Evolutionary conservation across 106 monocot genomes (phyloP), one percentile per base, ranked within the genome.

Genomic region (Dendrobium nobile): DNA sequence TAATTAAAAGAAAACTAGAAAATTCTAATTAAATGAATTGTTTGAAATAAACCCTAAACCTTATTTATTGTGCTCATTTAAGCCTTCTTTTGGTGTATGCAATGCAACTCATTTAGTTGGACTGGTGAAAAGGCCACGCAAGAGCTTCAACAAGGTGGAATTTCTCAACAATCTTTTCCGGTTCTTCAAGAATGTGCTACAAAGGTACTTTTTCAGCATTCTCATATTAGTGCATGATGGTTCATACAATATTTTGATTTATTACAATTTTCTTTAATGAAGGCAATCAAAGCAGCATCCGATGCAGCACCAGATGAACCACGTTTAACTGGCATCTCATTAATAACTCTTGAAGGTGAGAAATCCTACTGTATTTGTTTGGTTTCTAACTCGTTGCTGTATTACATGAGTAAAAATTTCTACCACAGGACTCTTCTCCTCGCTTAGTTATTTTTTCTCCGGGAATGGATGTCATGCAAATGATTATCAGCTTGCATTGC

Each of bases 401-500:
- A 28, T 41, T 78, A 0, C 67, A n/a, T 31, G 75, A 67, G 72
- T 67, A 20, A 77, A 73, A 42, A 19, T 82, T 75, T 77, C 40
- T 75, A 2, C 75, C 74, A 58, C 83, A 99, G 99, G 87, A 80
- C 41, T 99, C 3, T 93, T 95, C 79, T 91, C 89, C 40, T 93
- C 99, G 31, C 81, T 99, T 2, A 86, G 87, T 80, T 95, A 91
- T 72, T 77, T 99, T 83, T 93, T 90, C 85, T 86, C 90, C 85
- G 86, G 48, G 47, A 86, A 86, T 87, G 89, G 90, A 54, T 77
- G 67, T 45, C 84, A 95, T 95, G 87, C 91, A 64, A 44, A 77
- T 88, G 95, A 99, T 88, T 99, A 95, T 82, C 92, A 99, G 83
- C 90, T 99, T 78, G 91, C 87, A 37, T 74, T 99, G 85, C 95